A percentile compares a stretch with the other conserved stretches of the same genome.
Conservation (phyloP, 345 rosid species). For the Salix koriyanagi region DNA sequence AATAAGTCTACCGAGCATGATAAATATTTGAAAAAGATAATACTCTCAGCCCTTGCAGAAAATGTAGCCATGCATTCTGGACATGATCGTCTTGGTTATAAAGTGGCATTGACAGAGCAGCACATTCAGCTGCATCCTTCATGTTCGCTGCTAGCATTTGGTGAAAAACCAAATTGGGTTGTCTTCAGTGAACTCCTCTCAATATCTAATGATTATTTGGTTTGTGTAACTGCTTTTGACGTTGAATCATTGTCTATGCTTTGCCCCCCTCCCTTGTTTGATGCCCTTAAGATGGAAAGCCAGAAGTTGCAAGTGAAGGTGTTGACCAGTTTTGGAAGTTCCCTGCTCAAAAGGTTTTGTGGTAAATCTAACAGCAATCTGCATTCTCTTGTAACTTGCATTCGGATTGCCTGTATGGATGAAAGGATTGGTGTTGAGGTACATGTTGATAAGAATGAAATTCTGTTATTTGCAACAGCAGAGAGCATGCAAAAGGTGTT, state of each 20-base stretch:
- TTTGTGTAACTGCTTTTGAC: constrained; percentile 83
- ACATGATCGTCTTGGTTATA: constrained; percentile 73
- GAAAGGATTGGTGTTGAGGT: constrained; percentile 59
- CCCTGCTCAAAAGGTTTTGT: constrained; percentile 61
- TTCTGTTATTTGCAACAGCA: constrained; percentile 52
- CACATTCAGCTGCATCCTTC: constrained; percentile 78
- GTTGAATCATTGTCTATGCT: constrained; percentile 45
- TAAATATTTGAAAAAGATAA: constrained; percentile 46
- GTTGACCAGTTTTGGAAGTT: constrained; percentile 56
- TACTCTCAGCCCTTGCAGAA: constrained; percentile 74
- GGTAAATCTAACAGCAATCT: constrained; percentile 57
- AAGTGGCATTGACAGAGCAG: constrained; percentile 72
- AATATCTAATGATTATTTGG: constrained; percentile 53
- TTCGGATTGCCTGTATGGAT: constrained; percentile 49
- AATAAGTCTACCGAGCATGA: constrained; percentile 36
- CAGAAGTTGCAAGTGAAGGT: constrained; percentile 49
- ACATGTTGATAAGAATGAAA: constrained; percentile 55
- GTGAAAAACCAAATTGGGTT: constrained; percentile 82
- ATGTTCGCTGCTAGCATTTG: constrained; percentile 69
- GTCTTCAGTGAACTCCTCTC: constrained; percentile 80
- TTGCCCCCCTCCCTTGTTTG: constrained; percentile 68
- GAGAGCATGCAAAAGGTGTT: constrained; percentile 48
- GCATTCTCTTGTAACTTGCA: constrained; percentile 48
- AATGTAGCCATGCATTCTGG: constrained; percentile 89
- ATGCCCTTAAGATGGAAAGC: constrained; percentile 43